Evolutionary conservation across 2,329 filamentous ascomycete genomes (phyloP).

Genomic region (Fusarium udum): DNA sequence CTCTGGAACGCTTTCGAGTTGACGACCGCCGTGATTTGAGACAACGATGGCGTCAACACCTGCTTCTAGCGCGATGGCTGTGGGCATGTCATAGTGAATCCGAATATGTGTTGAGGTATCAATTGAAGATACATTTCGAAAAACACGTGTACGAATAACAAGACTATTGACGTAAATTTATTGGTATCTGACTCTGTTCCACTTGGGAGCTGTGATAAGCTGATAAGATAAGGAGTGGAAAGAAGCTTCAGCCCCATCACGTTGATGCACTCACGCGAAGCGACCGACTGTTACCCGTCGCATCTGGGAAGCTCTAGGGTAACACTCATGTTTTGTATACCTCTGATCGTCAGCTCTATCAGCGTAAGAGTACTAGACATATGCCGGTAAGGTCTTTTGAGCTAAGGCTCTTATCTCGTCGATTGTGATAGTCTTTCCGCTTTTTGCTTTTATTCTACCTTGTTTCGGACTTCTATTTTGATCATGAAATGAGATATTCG

Average conservation of each 20-base stretch:
- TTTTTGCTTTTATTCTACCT: no score
- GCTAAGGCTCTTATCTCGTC: no score
- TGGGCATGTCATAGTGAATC: neutral
- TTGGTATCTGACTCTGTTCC: neutral
- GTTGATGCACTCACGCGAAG: neutral
- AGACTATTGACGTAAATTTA: no score
- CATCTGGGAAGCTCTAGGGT: no score
- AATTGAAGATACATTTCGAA: neutral
- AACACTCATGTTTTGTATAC: no score
- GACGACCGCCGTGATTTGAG: neutral
- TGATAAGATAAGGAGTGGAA: neutral
- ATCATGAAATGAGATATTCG: no score
- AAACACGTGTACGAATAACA: neutral
- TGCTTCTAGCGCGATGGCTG: neutral
- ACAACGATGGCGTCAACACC: neutral
- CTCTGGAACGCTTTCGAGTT: neutral
- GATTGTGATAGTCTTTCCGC: no score
- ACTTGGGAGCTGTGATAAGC: neutral
- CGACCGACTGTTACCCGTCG: no score
- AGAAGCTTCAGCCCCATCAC: neutral
- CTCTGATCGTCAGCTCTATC: rapidly evolving
- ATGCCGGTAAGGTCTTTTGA: no score
- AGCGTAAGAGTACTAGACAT: rapidly evolving
- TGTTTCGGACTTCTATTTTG: no score
- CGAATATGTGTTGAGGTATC: neutral